Conservation (phyloP, 805 yeast genomes). For the Spathaspora girioi region DNA sequence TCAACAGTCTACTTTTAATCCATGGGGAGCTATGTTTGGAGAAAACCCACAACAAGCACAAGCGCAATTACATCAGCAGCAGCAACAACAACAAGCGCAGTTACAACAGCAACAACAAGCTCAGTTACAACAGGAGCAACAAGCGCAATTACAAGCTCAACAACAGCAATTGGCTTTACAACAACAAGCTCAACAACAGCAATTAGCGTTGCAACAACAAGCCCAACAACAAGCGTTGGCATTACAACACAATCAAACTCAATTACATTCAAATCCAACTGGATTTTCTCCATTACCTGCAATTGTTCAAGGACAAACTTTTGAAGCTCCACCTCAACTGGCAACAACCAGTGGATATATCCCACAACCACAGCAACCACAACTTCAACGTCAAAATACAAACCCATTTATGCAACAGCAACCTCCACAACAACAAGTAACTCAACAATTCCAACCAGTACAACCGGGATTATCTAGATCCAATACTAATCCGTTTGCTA, state of each 20-base stretch:
- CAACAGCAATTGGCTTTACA: slow-evolving; percentile 16
- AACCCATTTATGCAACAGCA: slow-evolving; percentile 13
- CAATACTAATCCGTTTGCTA: slow-evolving; percentile 35
- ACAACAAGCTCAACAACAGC: slow-evolving; percentile 21
- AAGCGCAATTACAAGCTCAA: slow-evolving; percentile 7
- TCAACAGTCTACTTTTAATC: slow-evolving; percentile 37
- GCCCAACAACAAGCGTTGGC: slow-evolving; percentile 23
- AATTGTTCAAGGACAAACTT: slow-evolving; percentile 13
- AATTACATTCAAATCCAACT: not conserved
- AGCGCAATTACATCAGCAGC: not conserved
- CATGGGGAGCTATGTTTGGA: slow-evolving; percentile 30
- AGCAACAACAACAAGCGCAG: slow-evolving; percentile 9
- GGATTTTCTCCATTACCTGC: slow-evolving; percentile 6
- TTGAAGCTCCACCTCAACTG: slow-evolving; percentile 13
- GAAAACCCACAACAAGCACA: not conserved
- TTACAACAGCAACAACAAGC: slow-evolving; percentile 18
- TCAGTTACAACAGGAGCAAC: slow-evolving; percentile 12
- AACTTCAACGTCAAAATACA: slow-evolving; percentile 13
- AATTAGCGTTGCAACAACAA: slow-evolving; percentile 1
- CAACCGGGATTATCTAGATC: slow-evolving; percentile 19
- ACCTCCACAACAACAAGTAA: slow-evolving; percentile 8
- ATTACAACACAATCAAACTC: slow-evolving; percentile 17
- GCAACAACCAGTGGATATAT: slow-evolving; percentile 43
- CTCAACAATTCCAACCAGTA: slow-evolving; percentile 1
- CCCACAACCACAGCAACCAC: slow-evolving; percentile 22